Evolutionary conservation across 1,139 yeast species (phyloP), one percentile per base, ranked within the genome.

Genomic region (Hansenula sp.): DNA sequence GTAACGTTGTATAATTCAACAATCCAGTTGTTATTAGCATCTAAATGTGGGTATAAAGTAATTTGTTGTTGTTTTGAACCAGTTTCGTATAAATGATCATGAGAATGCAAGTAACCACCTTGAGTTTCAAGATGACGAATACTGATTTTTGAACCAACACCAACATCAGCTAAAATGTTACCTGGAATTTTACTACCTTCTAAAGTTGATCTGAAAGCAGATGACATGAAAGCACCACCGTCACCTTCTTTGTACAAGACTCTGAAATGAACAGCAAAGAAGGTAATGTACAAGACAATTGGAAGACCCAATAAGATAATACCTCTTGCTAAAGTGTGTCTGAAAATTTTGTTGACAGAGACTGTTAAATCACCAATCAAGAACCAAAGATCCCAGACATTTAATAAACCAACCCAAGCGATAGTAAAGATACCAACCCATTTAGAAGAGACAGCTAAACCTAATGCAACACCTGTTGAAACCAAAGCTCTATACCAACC

Each of bases 391-490:
- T 87, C 94, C 66, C 79, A 74, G 18, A 81, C 61, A 51, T 95
- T 88, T 47, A 79, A 62, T 6, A 75, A 40, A 36, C 98, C 98
- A 46, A 87, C 77, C 97, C 98, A 94, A 9, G 86, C 89, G 50
- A 90, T 65, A 30, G 98, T 92, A 71, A 92, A 92, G 36, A 92
- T 68, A 41, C 98, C 99, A 37, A 92, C 97, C 97, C 98, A 92
- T 64, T 94, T 94, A 35, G 96, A 82, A 34, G 90, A 79, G 27
- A 84, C 71, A 3, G 97, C 92, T 43, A 94, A 77, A 37, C 98
- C 99, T 41, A 94, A 70, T 16, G 84, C 84, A 39, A 88, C 64
- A 46, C 95, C 96, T 30, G 95, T 79, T 33, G 87, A 74, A 21
- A 83, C 42, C 57, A 94, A 68, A 42, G 82, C 71, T 56, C 79